A percentile compares a stretch with the other conserved stretches of the same genome.
Conservation (phyloP, 371 early-diverging fungal genomes). For the Apophysomyces ossiformis region DNA sequence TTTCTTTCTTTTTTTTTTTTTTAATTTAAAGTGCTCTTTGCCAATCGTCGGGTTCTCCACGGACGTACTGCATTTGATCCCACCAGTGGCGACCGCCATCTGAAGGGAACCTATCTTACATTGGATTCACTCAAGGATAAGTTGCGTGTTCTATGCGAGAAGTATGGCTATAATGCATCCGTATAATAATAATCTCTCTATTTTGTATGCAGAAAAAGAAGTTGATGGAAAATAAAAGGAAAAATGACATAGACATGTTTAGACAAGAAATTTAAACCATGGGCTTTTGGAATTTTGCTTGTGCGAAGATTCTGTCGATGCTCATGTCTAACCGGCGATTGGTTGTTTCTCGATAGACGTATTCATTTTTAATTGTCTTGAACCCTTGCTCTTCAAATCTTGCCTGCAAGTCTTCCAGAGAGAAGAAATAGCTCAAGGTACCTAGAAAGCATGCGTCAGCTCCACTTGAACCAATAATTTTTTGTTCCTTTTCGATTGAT, state of each 20-base stretch:
- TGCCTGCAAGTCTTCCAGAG: slow-evolving; percentile 54
- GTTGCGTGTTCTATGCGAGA: slow-evolving; percentile 38
- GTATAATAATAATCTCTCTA: slow-evolving; percentile 29
- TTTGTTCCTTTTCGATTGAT: neutral
- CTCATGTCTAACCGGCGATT: slow-evolving; percentile 79
- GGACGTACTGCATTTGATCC: slow-evolving; percentile 82
- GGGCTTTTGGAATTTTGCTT: slow-evolving; percentile 77
- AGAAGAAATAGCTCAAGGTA: slow-evolving; percentile 74
- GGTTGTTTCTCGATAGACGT: slow-evolving; percentile 79
- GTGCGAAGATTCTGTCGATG: slow-evolving; percentile 88
- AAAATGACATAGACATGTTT: neutral
- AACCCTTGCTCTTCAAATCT: slow-evolving; percentile 74
- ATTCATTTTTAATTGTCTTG: slow-evolving; percentile 68
- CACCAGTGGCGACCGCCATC: slow-evolving; percentile 71
- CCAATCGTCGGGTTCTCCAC: slow-evolving; percentile 85
- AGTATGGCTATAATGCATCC: slow-evolving; percentile 31
- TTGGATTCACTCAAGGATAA: slow-evolving; percentile 83
- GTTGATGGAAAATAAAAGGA: slow-evolving; percentile 2
- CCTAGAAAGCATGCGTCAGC: slow-evolving; percentile 15
- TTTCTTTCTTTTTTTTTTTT: neutral
- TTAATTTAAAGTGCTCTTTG: slow-evolving; percentile 65
- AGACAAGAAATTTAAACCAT: slow-evolving; percentile 6
- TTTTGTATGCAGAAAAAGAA: slow-evolving; percentile 3
- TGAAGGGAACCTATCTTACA: slow-evolving; percentile 83
- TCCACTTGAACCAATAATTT: neutral